These are phyloP conservation scores for Kodamaea sp. DNA, from an alignment of 1,139 yeast genomes.

Conservation along the genomic window DNA sequence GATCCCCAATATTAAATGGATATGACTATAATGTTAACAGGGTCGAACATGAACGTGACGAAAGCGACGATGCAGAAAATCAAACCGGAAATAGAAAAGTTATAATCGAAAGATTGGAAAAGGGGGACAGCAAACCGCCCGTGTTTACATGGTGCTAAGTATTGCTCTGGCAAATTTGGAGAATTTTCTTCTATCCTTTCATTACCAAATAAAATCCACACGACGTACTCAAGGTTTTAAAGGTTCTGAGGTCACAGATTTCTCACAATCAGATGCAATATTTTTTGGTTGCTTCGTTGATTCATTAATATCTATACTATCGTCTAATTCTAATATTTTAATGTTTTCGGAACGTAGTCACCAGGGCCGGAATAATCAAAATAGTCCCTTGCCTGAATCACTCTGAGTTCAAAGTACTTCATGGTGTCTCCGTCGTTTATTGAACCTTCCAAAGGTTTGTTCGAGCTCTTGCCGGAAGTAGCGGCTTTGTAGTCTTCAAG, in stretches of 20 bases:
- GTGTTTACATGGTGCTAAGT: conserved; percentile 75
- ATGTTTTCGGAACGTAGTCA: conserved; percentile 3
- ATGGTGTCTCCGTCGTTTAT: conserved; percentile 41
- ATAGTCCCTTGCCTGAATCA: conserved; percentile 37
- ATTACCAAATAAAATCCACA: no score
- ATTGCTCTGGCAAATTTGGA: no score
- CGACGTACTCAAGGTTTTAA: no score
- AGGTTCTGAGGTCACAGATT: no score
- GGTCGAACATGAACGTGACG: conserved; percentile 9
- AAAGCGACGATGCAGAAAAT: conserved; percentile 1
- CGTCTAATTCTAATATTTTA: background rate
- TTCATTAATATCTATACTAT: no score
- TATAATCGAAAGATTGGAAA: conserved; percentile 62
- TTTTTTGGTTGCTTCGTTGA: background rate
- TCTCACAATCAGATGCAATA: no score
- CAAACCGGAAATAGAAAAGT: conserved; percentile 39
- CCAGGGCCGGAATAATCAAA: conserved; percentile 23
- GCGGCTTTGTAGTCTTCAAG: conserved; percentile 9
- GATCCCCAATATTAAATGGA: conserved; percentile 6
- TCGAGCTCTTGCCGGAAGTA: conserved; percentile 3
- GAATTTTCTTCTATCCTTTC: no score
- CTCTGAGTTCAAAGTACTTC: conserved; percentile 43
- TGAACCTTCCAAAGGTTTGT: conserved; percentile 18
- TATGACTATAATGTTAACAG: conserved; percentile 15
- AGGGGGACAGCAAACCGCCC: conserved; percentile 58